A percentile compares a stretch with the other conserved stretches of the same genome.
These are phyloP conservation scores for Clarireedia paspali DNA, from an alignment of 2,329 filamentous ascomycete species.

Conservation along the genomic window DNA sequence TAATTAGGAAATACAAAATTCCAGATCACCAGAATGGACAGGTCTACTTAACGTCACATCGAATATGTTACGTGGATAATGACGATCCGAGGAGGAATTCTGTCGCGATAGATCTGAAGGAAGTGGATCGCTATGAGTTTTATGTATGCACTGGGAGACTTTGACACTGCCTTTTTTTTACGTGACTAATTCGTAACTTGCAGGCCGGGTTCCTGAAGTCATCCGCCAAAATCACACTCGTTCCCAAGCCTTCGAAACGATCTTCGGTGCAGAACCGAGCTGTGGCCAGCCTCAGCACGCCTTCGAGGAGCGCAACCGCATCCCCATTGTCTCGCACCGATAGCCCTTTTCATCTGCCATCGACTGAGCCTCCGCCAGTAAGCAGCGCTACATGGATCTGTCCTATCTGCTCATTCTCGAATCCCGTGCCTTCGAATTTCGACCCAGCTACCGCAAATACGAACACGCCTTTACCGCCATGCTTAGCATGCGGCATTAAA, in stretches of 20 bases:
- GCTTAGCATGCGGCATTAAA: slow-evolving; percentile 88
- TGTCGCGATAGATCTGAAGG: slow-evolving; percentile 77
- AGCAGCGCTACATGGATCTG: slow-evolving; percentile 84
- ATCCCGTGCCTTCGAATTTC: slow-evolving; percentile 88
- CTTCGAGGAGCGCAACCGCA: slow-evolving; percentile 39
- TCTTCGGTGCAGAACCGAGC: slow-evolving; percentile 49
- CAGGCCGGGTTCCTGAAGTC: slow-evolving; percentile 91
- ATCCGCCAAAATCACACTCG: slow-evolving; percentile 83
- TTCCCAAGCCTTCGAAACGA: slow-evolving; percentile 71
- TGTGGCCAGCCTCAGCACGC: slow-evolving; percentile 38
- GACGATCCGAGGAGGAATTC: slow-evolving; percentile 78
- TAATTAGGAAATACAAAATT: slow-evolving; percentile 80
- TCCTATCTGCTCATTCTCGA: slow-evolving; percentile 91
- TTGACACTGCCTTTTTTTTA: neutral
- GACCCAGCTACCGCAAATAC: slow-evolving; percentile 74
- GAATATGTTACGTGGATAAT: slow-evolving; percentile 90
- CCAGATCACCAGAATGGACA: slow-evolving; percentile 91
- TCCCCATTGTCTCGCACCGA: slow-evolving; percentile 40
- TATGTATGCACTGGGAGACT: slow-evolving; percentile 48
- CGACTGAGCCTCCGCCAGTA: slow-evolving; percentile 39
- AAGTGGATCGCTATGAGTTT: slow-evolving; percentile 84
- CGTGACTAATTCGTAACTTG: slow-evolving; percentile 16
- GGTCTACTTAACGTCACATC: slow-evolving; percentile 92
- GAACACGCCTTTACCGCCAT: slow-evolving; percentile 76
- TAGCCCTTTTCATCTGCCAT: slow-evolving; percentile 36